phyloP scores from a whole-genome alignment of 352 stramenopile species.

The Thraustochytrium sp. region DNA sequence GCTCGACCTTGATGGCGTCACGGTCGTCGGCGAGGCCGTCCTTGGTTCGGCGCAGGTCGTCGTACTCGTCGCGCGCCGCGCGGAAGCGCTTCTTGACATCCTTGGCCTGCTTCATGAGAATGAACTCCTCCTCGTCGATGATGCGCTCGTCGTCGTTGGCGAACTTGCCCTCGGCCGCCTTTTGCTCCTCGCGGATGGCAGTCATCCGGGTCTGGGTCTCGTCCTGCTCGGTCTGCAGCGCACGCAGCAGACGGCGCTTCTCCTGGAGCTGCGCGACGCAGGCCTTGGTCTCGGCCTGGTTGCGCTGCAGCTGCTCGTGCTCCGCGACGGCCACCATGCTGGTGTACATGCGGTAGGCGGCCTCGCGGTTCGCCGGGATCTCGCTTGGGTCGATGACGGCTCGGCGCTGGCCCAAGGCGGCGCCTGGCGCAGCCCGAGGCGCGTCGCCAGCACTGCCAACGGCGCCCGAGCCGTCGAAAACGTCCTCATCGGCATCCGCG shows the following conservation, averaged over 20 bases:
- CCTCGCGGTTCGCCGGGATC: not conserved
- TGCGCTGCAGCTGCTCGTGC: conserved; percentile 41
- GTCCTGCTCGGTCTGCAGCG: conserved; percentile 58
- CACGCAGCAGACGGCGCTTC: not conserved
- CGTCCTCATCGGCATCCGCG: not conserved
- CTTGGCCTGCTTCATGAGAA: conserved; percentile 63
- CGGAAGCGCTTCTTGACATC: conserved; percentile 29
- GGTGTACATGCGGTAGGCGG: conserved; percentile 48
- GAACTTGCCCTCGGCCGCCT: conserved; percentile 18
- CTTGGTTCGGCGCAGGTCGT: not conserved
- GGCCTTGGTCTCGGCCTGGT: conserved; percentile 54
- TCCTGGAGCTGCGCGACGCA: conserved; percentile 64
- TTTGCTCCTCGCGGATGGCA: conserved; percentile 45
- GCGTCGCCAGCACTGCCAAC: not conserved
- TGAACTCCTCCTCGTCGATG: conserved; percentile 84
- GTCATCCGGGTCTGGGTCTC: conserved; percentile 69
- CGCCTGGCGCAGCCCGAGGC: not conserved
- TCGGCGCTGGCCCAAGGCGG: too few species aligned
- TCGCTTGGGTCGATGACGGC: not conserved
- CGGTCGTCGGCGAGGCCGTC: not conserved
- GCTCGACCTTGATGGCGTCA: not conserved
- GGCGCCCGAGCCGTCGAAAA: not conserved
- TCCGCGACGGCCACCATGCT: not conserved
- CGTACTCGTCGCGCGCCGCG: not conserved
- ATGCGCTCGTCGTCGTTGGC: conserved; percentile 59